Conservation (phyloP, 73 alveolate species). For the Symbiodinium natans region DNA sequence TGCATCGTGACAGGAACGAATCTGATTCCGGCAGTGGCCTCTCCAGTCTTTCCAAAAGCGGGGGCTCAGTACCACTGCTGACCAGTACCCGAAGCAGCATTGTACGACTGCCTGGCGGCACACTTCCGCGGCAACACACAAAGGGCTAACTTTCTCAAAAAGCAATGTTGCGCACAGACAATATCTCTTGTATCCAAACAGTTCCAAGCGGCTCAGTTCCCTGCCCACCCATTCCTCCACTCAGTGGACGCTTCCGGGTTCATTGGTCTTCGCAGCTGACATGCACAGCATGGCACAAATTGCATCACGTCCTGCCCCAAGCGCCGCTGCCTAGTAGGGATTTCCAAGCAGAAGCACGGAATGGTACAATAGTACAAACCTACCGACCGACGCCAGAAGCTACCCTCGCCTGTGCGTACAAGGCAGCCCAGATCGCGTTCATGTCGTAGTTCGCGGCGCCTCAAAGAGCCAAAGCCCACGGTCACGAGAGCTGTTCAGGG, state of each 20-base stretch:
- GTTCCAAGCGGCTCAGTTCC: neutral
- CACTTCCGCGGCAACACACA: neutral
- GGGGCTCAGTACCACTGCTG: neutral
- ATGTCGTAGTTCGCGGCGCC: neutral
- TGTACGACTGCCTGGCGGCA: neutral
- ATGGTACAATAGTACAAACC: too few relatives aligned
- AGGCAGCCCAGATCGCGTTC: neutral
- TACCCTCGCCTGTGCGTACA: neutral
- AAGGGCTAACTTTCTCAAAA: too few relatives aligned
- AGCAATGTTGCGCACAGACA: too few relatives aligned
- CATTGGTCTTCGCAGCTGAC: neutral
- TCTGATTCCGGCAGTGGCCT: neutral
- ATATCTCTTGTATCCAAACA: too few relatives aligned
- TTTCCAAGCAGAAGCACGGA: too few relatives aligned
- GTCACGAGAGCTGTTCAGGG: neutral
- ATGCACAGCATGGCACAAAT: too few relatives aligned
- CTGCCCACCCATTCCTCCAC: slow-evolving; percentile 6
- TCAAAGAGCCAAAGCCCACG: neutral
- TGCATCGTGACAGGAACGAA: neutral
- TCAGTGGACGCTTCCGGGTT: too few relatives aligned
- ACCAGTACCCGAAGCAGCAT: neutral
- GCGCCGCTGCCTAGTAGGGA: neutral
- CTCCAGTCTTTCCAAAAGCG: neutral
- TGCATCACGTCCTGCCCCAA: neutral
- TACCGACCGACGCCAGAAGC: too few relatives aligned